Evolutionary conservation across 768 basidiomycete species (phyloP), one percentile per base, ranked within the genome.

Genomic region (Russula olivacea): DNA sequence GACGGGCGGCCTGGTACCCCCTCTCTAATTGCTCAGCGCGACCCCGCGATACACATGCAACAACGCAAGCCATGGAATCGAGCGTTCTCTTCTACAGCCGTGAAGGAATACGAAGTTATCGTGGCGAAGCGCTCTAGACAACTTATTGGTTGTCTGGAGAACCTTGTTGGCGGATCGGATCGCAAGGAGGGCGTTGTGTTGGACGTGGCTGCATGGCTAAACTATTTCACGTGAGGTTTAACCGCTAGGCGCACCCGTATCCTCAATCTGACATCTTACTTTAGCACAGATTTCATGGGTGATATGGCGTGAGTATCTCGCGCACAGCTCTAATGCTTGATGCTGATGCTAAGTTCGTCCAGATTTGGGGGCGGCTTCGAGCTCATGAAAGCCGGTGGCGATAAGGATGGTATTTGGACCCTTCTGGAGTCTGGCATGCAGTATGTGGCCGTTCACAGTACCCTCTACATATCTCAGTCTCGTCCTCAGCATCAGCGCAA

Each of bases 271-370:
- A 57, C 34, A 23, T 19, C 21, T 45, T 34, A 23, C 47, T 32
- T 19, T 34, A 80, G 78, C 28, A 78, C 75, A 59, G 79, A 80
- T 64, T 76, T 81, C 60, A 80, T 80, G 79, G 76, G 78, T 55
- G 78, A 79, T 61, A 74, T 80, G 74, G 74, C 74, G 79, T 79
- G 71, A 72, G 71, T 70, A 4, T 51, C 34, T 38, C 17, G 9
- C 15, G 30, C 25, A 43, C n/a, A 4, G 21, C 17, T 2, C 47
- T 55, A 3, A 25, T 1, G 21, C 15, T 28, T 15, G 19, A 59
- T 25, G 30, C 54, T 52, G 25, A 61, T 48, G 17, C 51, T 36
- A 11, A 23, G 48, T 43, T 11, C 14, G 10, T 23, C 47, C 23
- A 72, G 72, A 10, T 73, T 72, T 45, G 71, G 71, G 14, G 71